Evolutionary conservation across 176 grass and related monocot species (phyloP), one percentile per base, ranked within the genome.

Genomic region (Zizania latifolia): DNA sequence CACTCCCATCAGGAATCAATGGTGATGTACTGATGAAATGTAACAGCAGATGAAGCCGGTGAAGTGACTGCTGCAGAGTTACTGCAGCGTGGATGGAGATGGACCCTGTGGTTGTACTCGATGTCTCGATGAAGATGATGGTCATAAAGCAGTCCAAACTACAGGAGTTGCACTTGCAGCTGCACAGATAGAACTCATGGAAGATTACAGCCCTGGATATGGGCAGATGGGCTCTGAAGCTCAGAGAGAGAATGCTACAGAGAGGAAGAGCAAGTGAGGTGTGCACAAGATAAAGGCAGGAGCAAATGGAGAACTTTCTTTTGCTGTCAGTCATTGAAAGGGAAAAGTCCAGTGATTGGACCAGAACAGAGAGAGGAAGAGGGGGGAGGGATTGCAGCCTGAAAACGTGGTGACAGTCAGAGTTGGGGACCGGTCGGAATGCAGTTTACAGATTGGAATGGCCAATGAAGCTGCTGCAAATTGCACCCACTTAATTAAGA

Each of bases 321-420:
- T 61, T 15, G 22, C n/a, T 66, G 23, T 21, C 50, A 43, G 86
- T 88, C 81, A 53, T 83, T 21, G 68, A 71, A 84, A 88, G 79
- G 45, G 60, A 84, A 65, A 76, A 75, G 77, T 78, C 71, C 40
- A 26, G 65, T 8, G 79, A 75, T 75, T 83, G 65, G 77, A 83
- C 84, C 70, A 37, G 80, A 76, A 57, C 68, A 87, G 66, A n/a
- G 37, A 14, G 58, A 4, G 66, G 8, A 22, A 4, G 67, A 74
- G 43, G 65, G n/a, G n/a, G n/a, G n/a, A n/a, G 34, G 56, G 8
- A 45, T 34, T 41, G 62, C 75, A 15, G 56, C 40, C 75, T 71
- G 79, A 59, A 84, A 89, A 80, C 70, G 37, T 67, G 78, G 83
- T 79, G 79, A 15, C 74, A 50, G 85, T 82, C 73, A 73, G 67